These are phyloP conservation scores for Aspergillus sp. DNA, from an alignment of 2,329 filamentous ascomycete species.

Conservation along the genomic window DNA sequence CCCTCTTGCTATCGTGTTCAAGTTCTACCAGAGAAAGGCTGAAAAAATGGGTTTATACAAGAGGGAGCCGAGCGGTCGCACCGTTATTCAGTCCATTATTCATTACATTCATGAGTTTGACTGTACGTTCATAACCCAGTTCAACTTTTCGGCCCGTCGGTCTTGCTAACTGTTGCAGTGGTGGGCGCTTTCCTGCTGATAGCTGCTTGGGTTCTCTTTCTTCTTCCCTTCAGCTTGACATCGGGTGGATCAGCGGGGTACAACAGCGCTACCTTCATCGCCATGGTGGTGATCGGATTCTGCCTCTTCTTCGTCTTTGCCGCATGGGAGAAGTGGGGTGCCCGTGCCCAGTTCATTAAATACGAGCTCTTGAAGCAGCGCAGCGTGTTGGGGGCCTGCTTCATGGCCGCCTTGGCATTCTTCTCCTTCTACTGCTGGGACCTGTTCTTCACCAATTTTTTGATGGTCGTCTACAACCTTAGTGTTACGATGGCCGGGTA, in stretches of 20 bases:
- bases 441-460: constrained; percentile 54
- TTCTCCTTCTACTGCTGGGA: constrained; percentile 56
- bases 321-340: constrained; percentile 55
- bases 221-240: constrained; percentile 64
- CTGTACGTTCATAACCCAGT: constrained; percentile 49
- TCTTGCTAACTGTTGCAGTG: constrained; percentile 31
- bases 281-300: constrained; percentile 55
- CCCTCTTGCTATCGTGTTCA: constrained; percentile 57
- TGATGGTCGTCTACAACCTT: constrained; percentile 54
- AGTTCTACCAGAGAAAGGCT: constrained; percentile 60
- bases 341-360: constrained; percentile 55
- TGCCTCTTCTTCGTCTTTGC: constrained; percentile 53
- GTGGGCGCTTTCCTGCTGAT: constrained; percentile 62
- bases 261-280: constrained; percentile 49
- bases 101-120: constrained; percentile 65
- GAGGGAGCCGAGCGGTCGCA: constrained; percentile 47
- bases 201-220: constrained; percentile 61
- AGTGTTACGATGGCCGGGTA: constrained; percentile 46
- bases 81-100: constrained; percentile 46
- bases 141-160: not conserved
- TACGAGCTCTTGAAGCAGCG: constrained; percentile 51
- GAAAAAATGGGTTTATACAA: constrained; percentile 53
- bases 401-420: constrained; percentile 51
- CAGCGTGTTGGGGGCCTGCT: constrained; percentile 54
- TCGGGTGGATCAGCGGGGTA: constrained; percentile 42